Evolutionary conservation across 2,329 filamentous ascomycete genomes (phyloP), one percentile per base, ranked within the genome.

Genomic region (Leptographium radiaticola): DNA sequence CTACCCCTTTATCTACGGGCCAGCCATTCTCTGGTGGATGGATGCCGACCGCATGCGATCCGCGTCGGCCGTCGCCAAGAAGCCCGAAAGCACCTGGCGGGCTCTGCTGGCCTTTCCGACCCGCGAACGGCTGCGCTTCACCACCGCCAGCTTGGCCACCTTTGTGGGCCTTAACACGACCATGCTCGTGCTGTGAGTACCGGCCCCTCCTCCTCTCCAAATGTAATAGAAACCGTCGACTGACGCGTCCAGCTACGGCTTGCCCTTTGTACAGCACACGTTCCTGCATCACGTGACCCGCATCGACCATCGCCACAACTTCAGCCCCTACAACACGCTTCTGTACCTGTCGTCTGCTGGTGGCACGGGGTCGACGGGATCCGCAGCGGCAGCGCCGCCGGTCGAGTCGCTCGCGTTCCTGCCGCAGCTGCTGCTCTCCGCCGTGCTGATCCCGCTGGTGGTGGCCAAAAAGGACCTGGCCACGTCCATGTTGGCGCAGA

Each of bases 251-350:
- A 86, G 82, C 51, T 94, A 97, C 65, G 89, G 87, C 45, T 70
- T 70, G 56, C 83, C 86, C 0, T 98, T 97, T 70, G 67, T 97
- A 34, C 76, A 86, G 56, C 89, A 98, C 67, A 97, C 89, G 42
- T 98, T 86, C 70, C 77, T 95, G 56, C 90, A 98, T 70, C 93
- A 98, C 67, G 74, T 97, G 57, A 89, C 85, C 6, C 86, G 93
- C 56, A 85, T 95, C 67, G 93, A 98, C 66, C 93, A 98, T 69
- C 85, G 93, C 15, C 93, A 98, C 72, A 98, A 98, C 71, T 98
- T 98, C 71, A 96, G 90, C 11, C 87, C 89, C 1, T 98, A 97
- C 75, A 96, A 95, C 67, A 87, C 84, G 1, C 77, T 96, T 9
- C 78, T 98, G 2, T 95, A 98, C 66, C 78, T 95, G 44, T 84